These are phyloP conservation scores for Alternaria postmessia DNA, from an alignment of 2,329 filamentous ascomycete genomes.

Conservation along the genomic window DNA sequence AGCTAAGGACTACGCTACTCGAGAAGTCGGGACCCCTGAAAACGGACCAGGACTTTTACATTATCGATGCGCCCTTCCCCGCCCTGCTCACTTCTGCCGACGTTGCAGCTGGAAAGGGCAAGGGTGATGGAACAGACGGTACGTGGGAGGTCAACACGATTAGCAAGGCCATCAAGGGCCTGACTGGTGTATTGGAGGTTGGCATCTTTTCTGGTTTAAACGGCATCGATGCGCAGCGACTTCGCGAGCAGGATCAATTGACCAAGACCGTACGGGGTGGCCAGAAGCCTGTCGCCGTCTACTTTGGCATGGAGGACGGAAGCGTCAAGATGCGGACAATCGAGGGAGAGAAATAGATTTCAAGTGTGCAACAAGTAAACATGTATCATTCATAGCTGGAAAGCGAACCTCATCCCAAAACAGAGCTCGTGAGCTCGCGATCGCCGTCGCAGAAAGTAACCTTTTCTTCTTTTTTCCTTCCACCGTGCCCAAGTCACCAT, in stretches of 20 bases:
- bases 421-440: constrained; percentile 26
- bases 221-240: constrained; percentile 70
- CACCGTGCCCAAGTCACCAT: neutral
- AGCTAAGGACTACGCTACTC: constrained; percentile 74
- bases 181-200: constrained; percentile 89
- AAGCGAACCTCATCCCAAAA: constrained; percentile 12
- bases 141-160: constrained; percentile 82
- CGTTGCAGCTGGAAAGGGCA: constrained; percentile 53
- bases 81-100: constrained; percentile 72
- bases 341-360: constrained; percentile 32
- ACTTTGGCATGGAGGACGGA: constrained; percentile 84
- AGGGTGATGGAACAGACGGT: constrained; percentile 67
- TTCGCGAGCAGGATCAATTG: constrained; percentile 40
- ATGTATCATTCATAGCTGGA: constrained; percentile 13
- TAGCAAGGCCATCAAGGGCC: constrained; percentile 76
- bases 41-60: constrained; percentile 86
- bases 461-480: neutral
- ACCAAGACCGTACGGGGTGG: constrained; percentile 61
- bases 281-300: constrained; percentile 91
- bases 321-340: constrained; percentile 51
- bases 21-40: constrained; percentile 84
- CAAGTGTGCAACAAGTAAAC: neutral
- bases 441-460: constrained; percentile 22
- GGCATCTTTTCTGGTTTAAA: constrained; percentile 88
- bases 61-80: constrained; percentile 90